These are phyloP conservation scores for Aspergillus asperescens DNA, from an alignment of 495 filamentous ascomycete genomes.

Conservation along the genomic window DNA sequence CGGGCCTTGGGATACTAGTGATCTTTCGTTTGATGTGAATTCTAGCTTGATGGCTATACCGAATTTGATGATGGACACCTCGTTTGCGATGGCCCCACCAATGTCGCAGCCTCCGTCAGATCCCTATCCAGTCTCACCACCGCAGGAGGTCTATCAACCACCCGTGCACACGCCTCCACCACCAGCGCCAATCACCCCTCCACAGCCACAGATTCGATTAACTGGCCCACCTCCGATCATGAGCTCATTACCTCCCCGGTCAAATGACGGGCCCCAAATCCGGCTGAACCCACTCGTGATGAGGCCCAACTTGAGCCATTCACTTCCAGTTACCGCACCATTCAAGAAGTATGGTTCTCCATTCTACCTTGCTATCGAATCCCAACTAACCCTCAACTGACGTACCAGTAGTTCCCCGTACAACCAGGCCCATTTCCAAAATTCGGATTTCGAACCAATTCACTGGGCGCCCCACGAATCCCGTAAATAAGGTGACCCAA, in stretches of 20 bases:
- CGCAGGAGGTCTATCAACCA: conserved; percentile 38
- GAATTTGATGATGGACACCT: conserved; percentile 40
- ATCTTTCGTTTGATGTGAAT: conserved; percentile 47
- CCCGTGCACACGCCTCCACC: conserved; percentile 34
- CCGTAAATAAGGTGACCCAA: conserved; percentile 20
- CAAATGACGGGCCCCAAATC: conserved; percentile 40
- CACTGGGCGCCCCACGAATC: conserved; percentile 41
- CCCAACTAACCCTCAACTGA: conserved; percentile 48
- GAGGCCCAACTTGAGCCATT: conserved; percentile 43
- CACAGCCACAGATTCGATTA: conserved; percentile 24
- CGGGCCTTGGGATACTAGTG: conserved; percentile 36
- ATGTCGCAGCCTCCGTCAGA: conserved; percentile 45
- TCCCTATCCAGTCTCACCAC: conserved; percentile 40
- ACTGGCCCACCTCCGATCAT: conserved; percentile 35
- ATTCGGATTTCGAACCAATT: conserved; percentile 74
- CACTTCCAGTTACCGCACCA: conserved; percentile 38
- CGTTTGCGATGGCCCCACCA: conserved; percentile 37
- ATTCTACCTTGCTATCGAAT: background rate
- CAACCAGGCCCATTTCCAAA: conserved; percentile 79
- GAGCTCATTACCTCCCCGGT: conserved; percentile 34
- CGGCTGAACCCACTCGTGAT: conserved; percentile 46
- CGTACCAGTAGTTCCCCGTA: conserved; percentile 58
- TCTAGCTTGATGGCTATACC: conserved; percentile 50
- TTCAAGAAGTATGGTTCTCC: conserved; percentile 38
- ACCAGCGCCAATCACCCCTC: conserved; percentile 31